Percentiles rank a stretch among this genome's conserved stretches.
phyloP scores from a whole-genome alignment of 1,284 basidiomycete species.

The Boletus hoseneyae region DNA sequence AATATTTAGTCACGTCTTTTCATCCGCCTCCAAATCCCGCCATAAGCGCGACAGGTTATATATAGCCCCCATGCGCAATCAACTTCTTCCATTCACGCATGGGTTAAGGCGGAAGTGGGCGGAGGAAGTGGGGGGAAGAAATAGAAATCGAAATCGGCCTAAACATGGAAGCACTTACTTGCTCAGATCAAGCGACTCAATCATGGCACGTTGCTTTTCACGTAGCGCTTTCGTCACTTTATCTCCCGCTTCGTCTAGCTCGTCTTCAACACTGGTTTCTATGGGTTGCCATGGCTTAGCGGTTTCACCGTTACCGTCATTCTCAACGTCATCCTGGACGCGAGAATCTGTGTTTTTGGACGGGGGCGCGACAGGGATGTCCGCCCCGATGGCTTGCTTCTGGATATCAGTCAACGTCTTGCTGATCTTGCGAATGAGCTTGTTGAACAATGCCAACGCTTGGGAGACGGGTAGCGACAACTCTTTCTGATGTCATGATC shows the following conservation, averaged over 20 bases:
- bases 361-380: conserved; percentile 40
- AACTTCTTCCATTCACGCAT: background rate
- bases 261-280: conserved; percentile 52
- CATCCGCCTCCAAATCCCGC: background rate
- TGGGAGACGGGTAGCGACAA: conserved; percentile 85
- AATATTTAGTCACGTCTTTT: conserved; percentile 1
- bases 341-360: conserved; percentile 5
- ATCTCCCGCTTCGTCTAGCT: conserved; percentile 72
- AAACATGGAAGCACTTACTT: conserved; percentile 57
- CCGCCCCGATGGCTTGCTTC: conserved; percentile 68
- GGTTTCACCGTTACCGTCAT: conserved; percentile 17
- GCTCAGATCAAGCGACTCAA: conserved; percentile 80
- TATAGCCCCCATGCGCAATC: background rate
- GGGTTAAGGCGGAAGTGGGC: conserved; percentile 14
- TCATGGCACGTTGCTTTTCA: conserved; percentile 80
- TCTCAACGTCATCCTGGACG: conserved; percentile 11
- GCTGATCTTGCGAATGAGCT: conserved; percentile 84
- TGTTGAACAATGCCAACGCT: conserved; percentile 87
- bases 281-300: conserved; percentile 48
- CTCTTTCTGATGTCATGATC: conserved; percentile 60
- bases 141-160: conserved; percentile 4
- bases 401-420: conserved; percentile 81
- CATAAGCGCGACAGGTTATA: background rate
- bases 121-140: background rate
- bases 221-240: conserved; percentile 46